phyloP scores from a whole-genome alignment of 805 yeast genomes.

The Barnettozyma populi region DNA sequence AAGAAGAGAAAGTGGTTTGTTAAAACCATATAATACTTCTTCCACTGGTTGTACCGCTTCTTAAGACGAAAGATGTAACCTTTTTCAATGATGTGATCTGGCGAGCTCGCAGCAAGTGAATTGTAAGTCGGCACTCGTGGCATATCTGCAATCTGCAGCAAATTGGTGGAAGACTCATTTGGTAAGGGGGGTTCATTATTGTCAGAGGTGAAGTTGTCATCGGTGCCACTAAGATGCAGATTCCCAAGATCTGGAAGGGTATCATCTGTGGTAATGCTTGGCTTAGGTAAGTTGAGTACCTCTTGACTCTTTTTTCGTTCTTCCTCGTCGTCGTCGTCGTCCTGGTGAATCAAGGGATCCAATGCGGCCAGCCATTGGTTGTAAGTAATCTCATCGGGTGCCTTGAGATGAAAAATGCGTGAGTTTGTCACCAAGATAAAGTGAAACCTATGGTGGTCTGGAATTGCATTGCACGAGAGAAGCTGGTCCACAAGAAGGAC shows the following conservation, averaged over 20 bases:
- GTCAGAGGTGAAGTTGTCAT: constrained; percentile 23
- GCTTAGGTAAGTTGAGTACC: constrained; percentile 2
- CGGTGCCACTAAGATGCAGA: constrained; percentile 21
- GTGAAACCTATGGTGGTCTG: constrained; percentile 17
- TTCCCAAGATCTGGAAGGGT: not conserved
- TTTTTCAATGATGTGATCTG: constrained; percentile 34
- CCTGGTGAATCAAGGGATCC: constrained; percentile 15
- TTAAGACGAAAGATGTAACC: constrained; percentile 38
- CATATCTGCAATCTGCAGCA: constrained; percentile 8
- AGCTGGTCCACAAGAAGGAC: constrained; percentile 25
- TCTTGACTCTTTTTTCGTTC: not conserved
- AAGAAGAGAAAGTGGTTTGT: constrained; percentile 37
- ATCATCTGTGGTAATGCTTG: not conserved
- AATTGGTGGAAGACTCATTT: constrained; percentile 8
- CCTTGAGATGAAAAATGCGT: constrained; percentile 20
- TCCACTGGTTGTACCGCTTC: constrained; percentile 45
- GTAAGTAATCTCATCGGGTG: constrained; percentile 18
- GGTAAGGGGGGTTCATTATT: constrained; percentile 5
- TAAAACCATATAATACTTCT: constrained; percentile 35
- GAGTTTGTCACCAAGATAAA: constrained; percentile 21
- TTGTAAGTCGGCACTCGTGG: constrained; percentile 10
- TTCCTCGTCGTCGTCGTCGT: not conserved
- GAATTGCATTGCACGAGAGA: constrained; percentile 17
- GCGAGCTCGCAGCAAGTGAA: constrained; percentile 18
- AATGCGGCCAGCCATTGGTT: constrained; percentile 17